Percentiles rank a stretch among this genome's conserved stretches.
phyloP scores from a whole-genome alignment of 148 eudicot genomes.

The Diospyros lotus region DNA sequence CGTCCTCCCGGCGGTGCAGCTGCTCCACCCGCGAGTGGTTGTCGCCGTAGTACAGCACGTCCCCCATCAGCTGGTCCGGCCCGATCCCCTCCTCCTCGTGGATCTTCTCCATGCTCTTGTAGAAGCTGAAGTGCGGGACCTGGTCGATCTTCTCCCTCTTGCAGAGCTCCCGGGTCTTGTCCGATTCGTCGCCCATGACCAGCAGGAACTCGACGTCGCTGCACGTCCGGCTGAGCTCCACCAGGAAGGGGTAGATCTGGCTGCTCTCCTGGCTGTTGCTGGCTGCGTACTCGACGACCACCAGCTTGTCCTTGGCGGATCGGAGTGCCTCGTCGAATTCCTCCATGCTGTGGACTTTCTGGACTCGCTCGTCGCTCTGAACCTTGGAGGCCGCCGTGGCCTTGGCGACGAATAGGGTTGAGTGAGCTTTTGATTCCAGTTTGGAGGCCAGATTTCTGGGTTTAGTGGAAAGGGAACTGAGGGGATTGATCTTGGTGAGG shows the following conservation, averaged over 20 bases:
- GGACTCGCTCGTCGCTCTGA: conserved; percentile 43
- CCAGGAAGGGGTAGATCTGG: conserved; percentile 89
- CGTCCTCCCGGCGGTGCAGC: conserved; percentile 72
- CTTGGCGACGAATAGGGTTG: conserved; percentile 14
- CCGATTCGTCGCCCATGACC: conserved; percentile 84
- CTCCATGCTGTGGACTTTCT: conserved; percentile 49
- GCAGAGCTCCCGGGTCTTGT: conserved; percentile 46
- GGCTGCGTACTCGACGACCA: conserved; percentile 81
- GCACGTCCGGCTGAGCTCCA: conserved; percentile 67
- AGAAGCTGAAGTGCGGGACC: conserved; percentile 85
- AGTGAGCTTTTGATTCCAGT: background rate
- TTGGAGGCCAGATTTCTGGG: background rate
- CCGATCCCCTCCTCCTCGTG: conserved; percentile 88
- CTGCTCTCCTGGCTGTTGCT: conserved; percentile 42
- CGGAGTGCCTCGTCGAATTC: conserved; percentile 71
- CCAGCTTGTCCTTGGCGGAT: conserved; percentile 59
- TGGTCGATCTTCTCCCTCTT: conserved; percentile 52
- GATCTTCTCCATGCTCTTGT: conserved; percentile 78
- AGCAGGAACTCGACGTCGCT: conserved; percentile 78
- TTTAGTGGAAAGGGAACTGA: conserved; percentile 12
- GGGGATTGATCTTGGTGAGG: conserved; percentile 18
- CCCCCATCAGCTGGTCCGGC: conserved; percentile 65
- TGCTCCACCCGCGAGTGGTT: conserved; percentile 72
- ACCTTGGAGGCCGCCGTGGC: conserved; percentile 22
- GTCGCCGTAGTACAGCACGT: conserved; percentile 88